Evolutionary conservation across 2,329 filamentous ascomycete genomes (phyloP).

Genomic region (Neonectria magnoliae): DNA sequence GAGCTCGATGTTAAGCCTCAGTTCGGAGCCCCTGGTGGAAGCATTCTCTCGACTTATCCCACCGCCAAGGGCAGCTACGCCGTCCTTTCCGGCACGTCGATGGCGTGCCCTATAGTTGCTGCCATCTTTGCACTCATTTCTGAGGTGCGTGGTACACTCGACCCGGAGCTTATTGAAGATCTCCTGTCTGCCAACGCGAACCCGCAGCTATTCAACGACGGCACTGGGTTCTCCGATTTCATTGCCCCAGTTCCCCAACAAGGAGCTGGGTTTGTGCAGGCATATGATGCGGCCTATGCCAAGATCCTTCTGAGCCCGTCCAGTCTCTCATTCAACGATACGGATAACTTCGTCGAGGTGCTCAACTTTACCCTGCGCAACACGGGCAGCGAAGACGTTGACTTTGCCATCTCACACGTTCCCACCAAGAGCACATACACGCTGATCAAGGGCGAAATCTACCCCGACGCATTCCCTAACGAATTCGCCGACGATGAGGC

Average conservation of each 20-base stretch:
- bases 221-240: background rate
- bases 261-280: conserved; percentile 3
- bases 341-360: background rate
- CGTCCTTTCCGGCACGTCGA: conserved; percentile 67
- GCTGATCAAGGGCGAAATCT: conserved; percentile 45
- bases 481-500: conserved; percentile 54
- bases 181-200: background rate
- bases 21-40: conserved; percentile 63
- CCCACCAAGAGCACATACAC: conserved; percentile 66
- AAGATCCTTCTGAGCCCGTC: background rate
- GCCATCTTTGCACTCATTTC: conserved; percentile 65
- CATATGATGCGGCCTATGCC: conserved; percentile 2
- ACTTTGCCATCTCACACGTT: conserved; percentile 62
- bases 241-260: background rate
- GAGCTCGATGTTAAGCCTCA: conserved; percentile 68
- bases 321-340: conserved; percentile 13
- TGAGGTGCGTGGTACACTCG: conserved; percentile 59
- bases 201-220: conserved; percentile 1
- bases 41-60: conserved; percentile 68
- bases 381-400: conserved; percentile 46
- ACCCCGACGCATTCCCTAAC: conserved; percentile 57
- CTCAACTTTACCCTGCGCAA: conserved; percentile 53
- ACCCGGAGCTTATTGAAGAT: conserved; percentile 49
- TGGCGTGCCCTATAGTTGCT: conserved; percentile 68
- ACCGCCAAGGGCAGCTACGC: conserved; percentile 57